Percentiles rank a stretch among this genome's conserved stretches.
These are phyloP conservation scores for Rubroboletus satanas DNA, from an alignment of 768 basidiomycete genomes.

Conservation along the genomic window DNA sequence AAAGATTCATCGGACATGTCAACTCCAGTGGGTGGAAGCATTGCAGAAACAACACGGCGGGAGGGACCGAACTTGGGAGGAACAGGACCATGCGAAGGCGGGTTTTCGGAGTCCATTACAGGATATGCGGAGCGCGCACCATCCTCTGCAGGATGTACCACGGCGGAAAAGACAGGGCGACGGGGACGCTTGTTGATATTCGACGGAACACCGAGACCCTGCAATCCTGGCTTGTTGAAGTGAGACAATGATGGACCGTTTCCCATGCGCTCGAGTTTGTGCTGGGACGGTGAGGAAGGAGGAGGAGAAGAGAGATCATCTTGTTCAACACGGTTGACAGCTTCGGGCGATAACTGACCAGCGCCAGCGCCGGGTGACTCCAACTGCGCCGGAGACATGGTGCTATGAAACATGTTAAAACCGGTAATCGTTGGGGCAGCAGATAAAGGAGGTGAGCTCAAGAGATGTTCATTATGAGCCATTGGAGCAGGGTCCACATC, in stretches of 20 bases:
- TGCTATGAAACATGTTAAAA: conserved; percentile 64
- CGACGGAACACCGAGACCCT: conserved; percentile 52
- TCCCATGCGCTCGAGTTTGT: conserved; percentile 44
- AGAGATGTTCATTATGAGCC: conserved; percentile 30
- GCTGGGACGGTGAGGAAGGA: conserved; percentile 44
- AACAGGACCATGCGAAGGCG: conserved; percentile 27
- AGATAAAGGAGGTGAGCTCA: conserved; percentile 41
- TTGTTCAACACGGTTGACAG: conserved; percentile 34
- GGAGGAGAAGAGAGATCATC: conserved; percentile 48
- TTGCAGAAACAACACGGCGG: conserved; percentile 74
- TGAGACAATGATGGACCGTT: conserved; percentile 33
- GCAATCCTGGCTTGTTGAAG: conserved; percentile 50
- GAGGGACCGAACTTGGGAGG: conserved; percentile 41
- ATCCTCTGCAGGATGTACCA: conserved; percentile 47
- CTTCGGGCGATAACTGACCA: conserved; percentile 50
- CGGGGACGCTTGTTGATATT: conserved; percentile 56
- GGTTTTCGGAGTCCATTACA: conserved; percentile 29
- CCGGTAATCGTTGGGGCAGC: conserved; percentile 49
- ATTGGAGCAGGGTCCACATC: conserved; percentile 65
- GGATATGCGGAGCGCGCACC: conserved; percentile 43
- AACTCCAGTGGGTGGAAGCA: conserved; percentile 41
- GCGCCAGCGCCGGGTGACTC: conserved; percentile 40
- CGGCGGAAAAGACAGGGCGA: conserved; percentile 63
- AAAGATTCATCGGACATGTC: conserved; percentile 55
- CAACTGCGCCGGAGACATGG: conserved; percentile 46